Base-by-base conservation (phyloP, 2,329 filamentous ascomycete species). In the Xylaria sp. region DNA sequence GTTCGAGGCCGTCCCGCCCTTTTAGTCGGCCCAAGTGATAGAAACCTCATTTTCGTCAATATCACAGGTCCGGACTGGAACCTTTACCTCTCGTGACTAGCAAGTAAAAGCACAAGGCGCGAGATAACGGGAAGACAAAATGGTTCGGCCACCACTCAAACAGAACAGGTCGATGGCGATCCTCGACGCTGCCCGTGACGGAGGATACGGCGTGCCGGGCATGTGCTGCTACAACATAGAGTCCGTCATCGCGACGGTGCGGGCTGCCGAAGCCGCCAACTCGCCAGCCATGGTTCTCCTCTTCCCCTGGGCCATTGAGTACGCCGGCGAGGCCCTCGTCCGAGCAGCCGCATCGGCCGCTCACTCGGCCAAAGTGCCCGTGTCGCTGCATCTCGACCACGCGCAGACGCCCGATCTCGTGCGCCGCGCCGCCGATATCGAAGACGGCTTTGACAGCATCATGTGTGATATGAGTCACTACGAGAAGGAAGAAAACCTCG, bases 381-480 rank as follows among this genome's bases (percentile, higher is more conserved):
- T 91, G 36, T 85, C 85, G 28, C 81, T 91, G 52, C 89, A 91
- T 78, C 85, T 91, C 74, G 89, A 91, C 81, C 89, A 91, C 78
- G 87, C 87, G 34, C 89, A 91, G 78, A 86, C 84, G 9, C 86
- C 87, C 3, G 87, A 88, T 70, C 87, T 89, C 36, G 87, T 90
- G 70, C 84, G 85, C 18, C 82, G 81, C 4, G 89, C 89, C 0
- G 89, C 88, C 0, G 84, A 89, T 72, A 83, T 87, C n/a, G 74
- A 77, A 23, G 82, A 85, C 58, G 85, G 81, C 2, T 92, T 92
- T 72, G 90, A 93, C 78, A 87, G 85, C 70, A 92, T 93, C 77
- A 92, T 93, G 90, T 88, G 92, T 4, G 90, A 93, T 78, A 93
- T 93, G 90, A 87, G 84, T 68, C 90, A 92, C 77, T 90, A 91